These are phyloP conservation scores for Gynandropsis gynandra DNA, from an alignment of 345 rosid species.

Conservation along the genomic window DNA sequence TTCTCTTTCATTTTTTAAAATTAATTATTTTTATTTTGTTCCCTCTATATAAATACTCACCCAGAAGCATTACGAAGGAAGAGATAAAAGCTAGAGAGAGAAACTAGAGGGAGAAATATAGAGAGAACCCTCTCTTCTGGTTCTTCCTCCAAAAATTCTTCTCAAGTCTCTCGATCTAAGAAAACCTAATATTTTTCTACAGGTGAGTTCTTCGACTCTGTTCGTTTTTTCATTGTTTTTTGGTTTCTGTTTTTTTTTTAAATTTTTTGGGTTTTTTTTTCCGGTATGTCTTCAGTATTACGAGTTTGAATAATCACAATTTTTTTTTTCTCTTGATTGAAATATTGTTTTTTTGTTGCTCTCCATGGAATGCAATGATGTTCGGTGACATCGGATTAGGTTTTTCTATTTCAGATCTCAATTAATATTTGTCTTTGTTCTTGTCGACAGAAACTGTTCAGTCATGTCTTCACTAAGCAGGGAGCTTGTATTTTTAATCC, in stretches of 20 bases:
- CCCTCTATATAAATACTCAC: conserved; percentile 43
- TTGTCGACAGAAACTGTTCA: conserved; percentile 19
- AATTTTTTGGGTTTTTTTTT: conserved; percentile 2
- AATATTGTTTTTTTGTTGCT: conserved; percentile 1
- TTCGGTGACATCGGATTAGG: conserved; percentile 10
- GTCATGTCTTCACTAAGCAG: conserved; percentile 75
- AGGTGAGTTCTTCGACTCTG: conserved; percentile 15
- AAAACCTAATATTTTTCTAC: conserved; percentile 3
- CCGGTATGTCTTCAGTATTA: not conserved
- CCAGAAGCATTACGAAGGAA: conserved; percentile 21
- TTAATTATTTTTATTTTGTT: not conserved
- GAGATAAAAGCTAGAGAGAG: conserved; percentile 11
- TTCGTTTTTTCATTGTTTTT: not conserved
- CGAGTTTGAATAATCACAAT: not conserved
- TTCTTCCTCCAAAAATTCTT: conserved; percentile 6
- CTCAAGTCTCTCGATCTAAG: conserved; percentile 34
- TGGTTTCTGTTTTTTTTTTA: not conserved
- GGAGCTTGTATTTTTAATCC: conserved; percentile 83
- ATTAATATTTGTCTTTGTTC: conserved; percentile 15
- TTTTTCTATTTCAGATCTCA: conserved; percentile 27
- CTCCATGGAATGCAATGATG: not conserved
- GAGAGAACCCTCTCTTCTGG: conserved; percentile 20
- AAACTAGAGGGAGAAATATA: conserved; percentile 24
- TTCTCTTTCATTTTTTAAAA: not conserved
- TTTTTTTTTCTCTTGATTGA: not conserved